Evolutionary conservation across 306 rosid species (phyloP).

Genomic region (Ormosia semicastrata): DNA sequence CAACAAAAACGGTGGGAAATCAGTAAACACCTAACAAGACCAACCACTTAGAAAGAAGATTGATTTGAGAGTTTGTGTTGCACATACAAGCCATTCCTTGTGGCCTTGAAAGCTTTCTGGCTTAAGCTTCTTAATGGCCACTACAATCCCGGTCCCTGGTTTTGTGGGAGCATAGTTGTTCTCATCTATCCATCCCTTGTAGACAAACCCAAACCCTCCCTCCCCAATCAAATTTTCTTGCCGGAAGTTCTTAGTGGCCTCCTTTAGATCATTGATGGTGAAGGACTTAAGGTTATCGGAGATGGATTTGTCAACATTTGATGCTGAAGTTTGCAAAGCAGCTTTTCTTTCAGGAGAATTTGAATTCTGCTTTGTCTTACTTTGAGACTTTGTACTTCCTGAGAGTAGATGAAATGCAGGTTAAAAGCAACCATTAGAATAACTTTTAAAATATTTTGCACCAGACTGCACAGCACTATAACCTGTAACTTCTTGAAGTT

Average conservation of each 20-base stretch:
- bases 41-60: background rate
- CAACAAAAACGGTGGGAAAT: constrained; percentile 2
- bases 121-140: constrained; percentile 87
- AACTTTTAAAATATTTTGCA: background rate
- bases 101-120: constrained; percentile 94
- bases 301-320: constrained; percentile 37
- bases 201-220: constrained; percentile 92
- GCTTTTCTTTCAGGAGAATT: constrained; percentile 19
- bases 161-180: constrained; percentile 66
- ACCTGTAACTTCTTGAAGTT: background rate
- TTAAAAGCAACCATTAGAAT: background rate
- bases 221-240: constrained; percentile 76
- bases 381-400: constrained; percentile 45
- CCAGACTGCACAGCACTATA: background rate
- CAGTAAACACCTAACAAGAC: constrained; percentile 14
- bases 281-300: constrained; percentile 61
- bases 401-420: constrained; percentile 25
- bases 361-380: constrained; percentile 37
- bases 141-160: constrained; percentile 89
- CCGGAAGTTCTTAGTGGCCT: constrained; percentile 77
- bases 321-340: constrained; percentile 4
- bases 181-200: constrained; percentile 89
- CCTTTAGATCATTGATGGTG: constrained; percentile 67
- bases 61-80: constrained; percentile 17
- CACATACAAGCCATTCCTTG: constrained; percentile 94